phyloP scores from a whole-genome alignment of 2,329 filamentous ascomycete genomes.

The Lecanicillium sp. region DNA sequence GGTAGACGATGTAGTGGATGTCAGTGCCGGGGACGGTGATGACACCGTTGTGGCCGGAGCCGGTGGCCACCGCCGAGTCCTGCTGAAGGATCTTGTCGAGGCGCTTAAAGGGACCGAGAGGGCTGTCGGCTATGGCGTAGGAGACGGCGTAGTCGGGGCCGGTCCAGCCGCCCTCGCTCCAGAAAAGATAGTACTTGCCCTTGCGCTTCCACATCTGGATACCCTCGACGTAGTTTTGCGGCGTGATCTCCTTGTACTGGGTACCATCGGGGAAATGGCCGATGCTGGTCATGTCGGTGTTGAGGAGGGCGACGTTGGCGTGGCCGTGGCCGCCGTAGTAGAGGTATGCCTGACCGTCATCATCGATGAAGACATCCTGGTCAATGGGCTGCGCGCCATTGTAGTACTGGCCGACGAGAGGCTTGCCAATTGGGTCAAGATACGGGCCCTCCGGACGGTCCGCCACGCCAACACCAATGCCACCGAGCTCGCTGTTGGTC shows the following conservation, averaged over 20 bases:
- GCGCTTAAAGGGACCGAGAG: slow-evolving; percentile 36
- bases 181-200: slow-evolving; percentile 40
- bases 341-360: slow-evolving; percentile 37
- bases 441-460: slow-evolving; percentile 31
- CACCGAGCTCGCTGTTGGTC: slow-evolving; percentile 30
- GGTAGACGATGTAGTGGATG: slow-evolving; percentile 43
- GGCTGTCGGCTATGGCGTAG: slow-evolving; percentile 35
- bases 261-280: slow-evolving; percentile 35
- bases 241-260: slow-evolving; percentile 39
- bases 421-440: slow-evolving; percentile 27
- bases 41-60: slow-evolving; percentile 38
- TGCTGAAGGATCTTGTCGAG: slow-evolving; percentile 36
- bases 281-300: slow-evolving; percentile 35
- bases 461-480: slow-evolving; percentile 31
- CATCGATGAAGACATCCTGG: slow-evolving; percentile 35
- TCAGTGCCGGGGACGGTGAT: slow-evolving; percentile 39
- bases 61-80: slow-evolving; percentile 34
- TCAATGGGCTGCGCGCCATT: slow-evolving; percentile 42
- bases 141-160: slow-evolving; percentile 42
- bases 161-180: slow-evolving; percentile 42
- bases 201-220: slow-evolving; percentile 40
- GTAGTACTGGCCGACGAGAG: slow-evolving; percentile 32
- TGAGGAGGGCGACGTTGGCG: slow-evolving; percentile 36
- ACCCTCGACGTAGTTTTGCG: slow-evolving; percentile 30
- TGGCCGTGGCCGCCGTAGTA: slow-evolving; percentile 35